Percentiles rank a stretch among this genome's conserved stretches.
phyloP scores from a whole-genome alignment of 2,329 filamentous ascomycete species.

The Ceratocystis destructans region DNA sequence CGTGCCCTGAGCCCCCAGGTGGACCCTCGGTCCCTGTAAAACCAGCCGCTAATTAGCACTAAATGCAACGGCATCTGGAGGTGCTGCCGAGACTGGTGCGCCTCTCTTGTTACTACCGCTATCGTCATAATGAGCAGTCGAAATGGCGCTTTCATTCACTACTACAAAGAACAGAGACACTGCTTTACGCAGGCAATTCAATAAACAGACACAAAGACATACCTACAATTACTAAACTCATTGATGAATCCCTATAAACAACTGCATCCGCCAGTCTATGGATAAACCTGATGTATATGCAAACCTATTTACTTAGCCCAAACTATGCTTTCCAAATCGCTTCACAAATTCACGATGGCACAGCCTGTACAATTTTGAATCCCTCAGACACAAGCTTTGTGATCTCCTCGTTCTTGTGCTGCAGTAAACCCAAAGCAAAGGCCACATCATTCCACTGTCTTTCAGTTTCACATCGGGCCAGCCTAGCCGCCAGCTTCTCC shows the following conservation, averaged over 20 bases:
- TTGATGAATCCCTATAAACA: neutral
- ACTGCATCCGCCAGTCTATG: neutral
- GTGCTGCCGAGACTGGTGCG: neutral
- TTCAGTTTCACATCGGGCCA: slow-evolving; percentile 78
- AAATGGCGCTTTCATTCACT: neutral
- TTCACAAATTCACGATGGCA: slow-evolving; percentile 28
- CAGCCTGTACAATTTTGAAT: slow-evolving; percentile 54
- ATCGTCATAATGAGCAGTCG: neutral
- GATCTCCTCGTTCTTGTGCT: slow-evolving; percentile 89
- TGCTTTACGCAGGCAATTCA: slow-evolving; percentile 1
- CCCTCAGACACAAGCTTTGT: slow-evolving; percentile 61
- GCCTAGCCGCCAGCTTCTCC: slow-evolving; percentile 76
- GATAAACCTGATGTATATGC: neutral
- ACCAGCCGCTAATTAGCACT: neutral
- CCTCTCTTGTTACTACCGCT: neutral
- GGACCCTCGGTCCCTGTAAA: slow-evolving; percentile 5
- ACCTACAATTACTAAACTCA: neutral
- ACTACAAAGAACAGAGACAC: slow-evolving; percentile 5
- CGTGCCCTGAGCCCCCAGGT: neutral
- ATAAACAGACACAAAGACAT: slow-evolving; percentile 5
- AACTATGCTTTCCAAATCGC: too few relatives aligned
- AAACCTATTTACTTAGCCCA: neutral
- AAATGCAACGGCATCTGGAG: neutral
- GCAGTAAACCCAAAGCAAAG: slow-evolving; percentile 75
- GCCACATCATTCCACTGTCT: slow-evolving; percentile 96